Base-by-base conservation (phyloP, 2,329 filamentous ascomycete species). In the Dactylellina cionopaga region DNA sequence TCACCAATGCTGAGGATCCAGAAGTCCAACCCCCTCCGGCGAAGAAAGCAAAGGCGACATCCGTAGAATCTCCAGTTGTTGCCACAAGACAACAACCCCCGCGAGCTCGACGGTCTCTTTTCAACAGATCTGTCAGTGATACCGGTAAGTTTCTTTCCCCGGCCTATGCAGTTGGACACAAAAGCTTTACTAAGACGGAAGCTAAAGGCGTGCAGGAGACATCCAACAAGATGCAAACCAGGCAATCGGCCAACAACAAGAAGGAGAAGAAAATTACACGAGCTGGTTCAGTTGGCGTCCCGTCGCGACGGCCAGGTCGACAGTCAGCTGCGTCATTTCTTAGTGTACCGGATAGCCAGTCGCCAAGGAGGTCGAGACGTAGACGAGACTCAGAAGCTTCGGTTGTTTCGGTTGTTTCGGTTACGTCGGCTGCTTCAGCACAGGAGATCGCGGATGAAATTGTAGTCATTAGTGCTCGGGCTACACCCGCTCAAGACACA, bases 171-270 rank as follows among this genome's bases (percentile, higher is more conserved):
- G 33, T 35, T 35, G 11, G 9, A n/a, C 15, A 7, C 19, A 44
- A 43, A 31, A 55, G 44, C 19, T 43, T 24, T 59, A 35, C 66
- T 71, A 71, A 71, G 54, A 63, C 27, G 39, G 58, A 71, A 52
- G 66, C 65, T 70, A 49, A 71, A 71, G 66, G 58, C 33, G 49
- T 39, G 43, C 66, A 71, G 66, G 66, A 71, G 49, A 43, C 25
- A 17, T 37, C 19, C 39, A 51, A 15, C 39, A 70, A 43, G 41
- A 47, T 15, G 13, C 35, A 31, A 25, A 55, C 55, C 24, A 59
- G 51, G 35, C 58, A 71, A 39, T 11, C 46, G 17, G 17, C 49
- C 35, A 58, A 17, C 39, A 71, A 46, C 54, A 71, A 47, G 51
- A 47, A 64, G 47, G 51, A 44, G 35, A 63, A 63, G 51, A 58